phyloP scores from a whole-genome alignment of 163 green algal species.

The Chlorella variabilis region DNA sequence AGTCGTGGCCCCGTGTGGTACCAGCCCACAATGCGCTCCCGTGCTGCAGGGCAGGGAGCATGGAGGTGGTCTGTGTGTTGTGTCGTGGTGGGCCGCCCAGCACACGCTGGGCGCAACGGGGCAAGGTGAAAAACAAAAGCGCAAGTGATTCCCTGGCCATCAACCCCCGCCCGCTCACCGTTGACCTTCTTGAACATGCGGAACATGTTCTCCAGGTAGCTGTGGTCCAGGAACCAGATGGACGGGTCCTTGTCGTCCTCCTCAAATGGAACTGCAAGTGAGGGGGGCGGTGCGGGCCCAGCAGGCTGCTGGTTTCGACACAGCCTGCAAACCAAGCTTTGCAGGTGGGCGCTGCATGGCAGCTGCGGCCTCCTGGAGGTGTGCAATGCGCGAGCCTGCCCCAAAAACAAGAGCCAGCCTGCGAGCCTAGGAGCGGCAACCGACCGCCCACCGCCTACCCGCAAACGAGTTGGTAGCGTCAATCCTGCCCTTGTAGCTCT shows the following conservation, averaged over 20 bases:
- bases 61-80: neutral
- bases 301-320: no score
- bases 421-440: no score
- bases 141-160: no score
- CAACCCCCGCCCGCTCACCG: conserved; percentile 64
- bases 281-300: no score
- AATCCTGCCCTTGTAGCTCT: conserved; percentile 84
- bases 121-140: no score
- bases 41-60: conserved; percentile 65
- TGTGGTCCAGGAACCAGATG: conserved; percentile 99
- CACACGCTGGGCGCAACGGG: no score
- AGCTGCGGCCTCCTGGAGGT: no score
- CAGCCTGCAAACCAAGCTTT: no score
- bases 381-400: no score
- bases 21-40: conserved; percentile 96
- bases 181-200: conserved; percentile 99
- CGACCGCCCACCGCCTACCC: conserved; percentile 57
- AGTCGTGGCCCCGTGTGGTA: conserved; percentile 98
- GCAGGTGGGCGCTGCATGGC: no score
- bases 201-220: conserved; percentile 97
- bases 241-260: conserved; percentile 95
- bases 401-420: no score
- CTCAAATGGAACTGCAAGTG: conserved; percentile 94
- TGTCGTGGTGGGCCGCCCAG: no score
- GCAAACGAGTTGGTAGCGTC: conserved; percentile 99